Conservation (phyloP, 1,284 basidiomycete species). For the Ustilago cynodontis region DNA sequence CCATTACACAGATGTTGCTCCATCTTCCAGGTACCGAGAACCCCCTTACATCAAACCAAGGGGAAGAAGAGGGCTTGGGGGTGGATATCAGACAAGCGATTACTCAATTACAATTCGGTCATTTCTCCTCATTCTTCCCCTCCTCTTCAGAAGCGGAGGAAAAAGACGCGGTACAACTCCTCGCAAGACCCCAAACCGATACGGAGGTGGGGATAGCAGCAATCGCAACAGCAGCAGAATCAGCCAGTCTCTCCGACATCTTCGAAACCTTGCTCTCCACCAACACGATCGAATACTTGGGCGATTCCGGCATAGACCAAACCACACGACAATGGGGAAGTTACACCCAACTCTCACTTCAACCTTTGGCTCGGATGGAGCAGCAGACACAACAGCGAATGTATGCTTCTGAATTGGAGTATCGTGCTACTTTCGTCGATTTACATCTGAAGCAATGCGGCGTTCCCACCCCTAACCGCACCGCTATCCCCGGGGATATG, state of each 20-base stretch:
- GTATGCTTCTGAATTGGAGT: conserved; percentile 26
- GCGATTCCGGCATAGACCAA: conserved; percentile 17
- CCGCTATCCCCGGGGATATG: too few relatives aligned
- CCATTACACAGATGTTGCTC: background rate
- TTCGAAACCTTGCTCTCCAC: background rate
- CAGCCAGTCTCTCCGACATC: conserved; percentile 17
- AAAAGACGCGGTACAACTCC: background rate
- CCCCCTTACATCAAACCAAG: background rate
- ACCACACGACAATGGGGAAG: conserved; percentile 20
- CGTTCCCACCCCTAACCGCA: background rate
- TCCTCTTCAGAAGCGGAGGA: background rate
- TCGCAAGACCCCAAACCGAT: background rate
- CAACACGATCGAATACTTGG: conserved; percentile 6
- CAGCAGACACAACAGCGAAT: conserved; percentile 11
- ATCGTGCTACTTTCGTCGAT: conserved; percentile 68
- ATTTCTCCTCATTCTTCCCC: conserved; percentile 3
- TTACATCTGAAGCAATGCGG: conserved; percentile 51
- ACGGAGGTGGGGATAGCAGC: background rate
- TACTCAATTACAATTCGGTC: conserved; percentile 75
- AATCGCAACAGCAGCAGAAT: conserved; percentile 17
- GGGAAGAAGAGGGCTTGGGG: background rate
- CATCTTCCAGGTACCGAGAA: conserved; percentile 5
- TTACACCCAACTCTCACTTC: conserved; percentile 17
- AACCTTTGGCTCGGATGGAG: conserved; percentile 35
- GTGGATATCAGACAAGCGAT: conserved; percentile 77